Conservation (phyloP, 768 basidiomycete genomes). For the Tricholoma terreum region DNA sequence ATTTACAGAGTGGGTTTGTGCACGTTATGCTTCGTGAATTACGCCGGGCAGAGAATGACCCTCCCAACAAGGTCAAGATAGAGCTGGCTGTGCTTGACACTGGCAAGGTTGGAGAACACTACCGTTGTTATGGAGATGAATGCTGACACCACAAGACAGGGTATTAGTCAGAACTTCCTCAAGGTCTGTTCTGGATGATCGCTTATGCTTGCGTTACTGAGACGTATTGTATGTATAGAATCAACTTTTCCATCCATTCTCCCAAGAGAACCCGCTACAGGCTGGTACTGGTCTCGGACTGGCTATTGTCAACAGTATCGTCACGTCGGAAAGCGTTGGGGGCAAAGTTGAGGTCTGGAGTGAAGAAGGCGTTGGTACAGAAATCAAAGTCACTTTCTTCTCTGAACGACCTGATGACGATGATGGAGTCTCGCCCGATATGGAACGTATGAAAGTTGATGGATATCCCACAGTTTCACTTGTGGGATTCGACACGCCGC, state of each 20-base stretch:
- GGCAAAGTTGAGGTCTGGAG: conserved; percentile 96
- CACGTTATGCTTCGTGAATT: conserved; percentile 81
- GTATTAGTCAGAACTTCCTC: conserved; percentile 90
- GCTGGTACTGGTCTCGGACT: conserved; percentile 92
- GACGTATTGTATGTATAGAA: conserved; percentile 49
- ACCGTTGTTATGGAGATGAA: neutral
- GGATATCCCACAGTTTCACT: conserved; percentile 59
- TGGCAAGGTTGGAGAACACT: conserved; percentile 60
- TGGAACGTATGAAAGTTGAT: conserved; percentile 46
- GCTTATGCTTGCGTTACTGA: conserved; percentile 1
- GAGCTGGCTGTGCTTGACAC: conserved; percentile 87
- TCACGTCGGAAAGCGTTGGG: conserved; percentile 78
- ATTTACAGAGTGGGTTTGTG: conserved; percentile 72
- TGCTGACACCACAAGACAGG: conserved; percentile 36
- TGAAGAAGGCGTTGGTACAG: conserved; percentile 85
- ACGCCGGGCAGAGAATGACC: conserved; percentile 49
- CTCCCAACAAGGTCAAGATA: conserved; percentile 62
- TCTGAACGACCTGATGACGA: conserved; percentile 57
- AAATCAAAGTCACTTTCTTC: conserved; percentile 82
- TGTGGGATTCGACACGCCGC: conserved; percentile 63
- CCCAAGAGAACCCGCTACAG: conserved; percentile 92
- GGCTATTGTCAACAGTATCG: conserved; percentile 92
- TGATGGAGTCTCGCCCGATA: conserved; percentile 30
- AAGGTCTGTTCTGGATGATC: conserved; percentile 48
- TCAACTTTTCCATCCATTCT: conserved; percentile 95